These are phyloP conservation scores for Calendula officinalis DNA, from an alignment of 129 eudicot species.

Conservation along the genomic window DNA sequence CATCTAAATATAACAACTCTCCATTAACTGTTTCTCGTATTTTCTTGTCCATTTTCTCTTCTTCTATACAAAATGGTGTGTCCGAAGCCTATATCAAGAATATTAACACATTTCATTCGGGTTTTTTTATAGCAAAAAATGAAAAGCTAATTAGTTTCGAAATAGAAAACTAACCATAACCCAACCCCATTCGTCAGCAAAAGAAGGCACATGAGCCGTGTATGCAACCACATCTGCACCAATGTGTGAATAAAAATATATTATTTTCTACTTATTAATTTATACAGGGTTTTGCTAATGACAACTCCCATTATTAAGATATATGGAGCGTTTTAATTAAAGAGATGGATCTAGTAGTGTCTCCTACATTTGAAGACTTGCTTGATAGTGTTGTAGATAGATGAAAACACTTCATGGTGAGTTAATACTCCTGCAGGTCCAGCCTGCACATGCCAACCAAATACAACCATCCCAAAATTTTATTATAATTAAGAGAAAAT, in stretches of 20 bases:
- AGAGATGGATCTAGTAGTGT: no score
- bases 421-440: constrained; percentile 95
- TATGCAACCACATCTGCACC: constrained; percentile 84
- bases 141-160: neutral
- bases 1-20: constrained; percentile 34
- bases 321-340: neutral
- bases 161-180: constrained; percentile 62
- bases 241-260: neutral
- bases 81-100: constrained; percentile 32
- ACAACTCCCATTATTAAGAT: neutral
- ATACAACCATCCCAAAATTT: neutral
- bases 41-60: constrained; percentile 32
- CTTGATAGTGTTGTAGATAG: constrained; percentile 82
- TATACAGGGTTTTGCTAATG: neutral
- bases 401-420: constrained; percentile 84
- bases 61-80: constrained; percentile 14
- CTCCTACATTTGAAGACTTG: constrained; percentile 89
- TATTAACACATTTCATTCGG: neutral
- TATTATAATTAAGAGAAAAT: neutral
- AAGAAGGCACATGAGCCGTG: constrained; percentile 89
- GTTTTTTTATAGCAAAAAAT: neutral
- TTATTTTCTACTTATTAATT: neutral
- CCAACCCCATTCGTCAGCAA: constrained; percentile 99
- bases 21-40: constrained; percentile 21
- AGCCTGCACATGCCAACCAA: constrained; percentile 48